A percentile compares a stretch with the other conserved stretches of the same genome.
Conservation (phyloP, 805 yeast genomes). For the Sugiyamaella floridensis region DNA sequence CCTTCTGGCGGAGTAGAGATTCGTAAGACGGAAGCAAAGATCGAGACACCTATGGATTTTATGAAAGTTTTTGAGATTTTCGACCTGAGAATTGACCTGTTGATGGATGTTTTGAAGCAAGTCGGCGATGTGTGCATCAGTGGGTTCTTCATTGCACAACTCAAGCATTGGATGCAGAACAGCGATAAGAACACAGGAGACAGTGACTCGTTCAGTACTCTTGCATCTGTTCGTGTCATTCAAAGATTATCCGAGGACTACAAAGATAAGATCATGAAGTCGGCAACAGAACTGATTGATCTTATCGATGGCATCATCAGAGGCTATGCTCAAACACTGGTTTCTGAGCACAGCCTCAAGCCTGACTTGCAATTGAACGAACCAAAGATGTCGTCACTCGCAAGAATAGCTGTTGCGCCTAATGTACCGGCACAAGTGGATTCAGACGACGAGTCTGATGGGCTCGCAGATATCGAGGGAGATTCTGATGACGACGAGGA, state of each 20-base stretch:
- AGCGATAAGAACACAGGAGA: slow-evolving; percentile 9
- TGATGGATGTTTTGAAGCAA: slow-evolving; percentile 41
- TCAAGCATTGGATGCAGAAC: slow-evolving; percentile 53
- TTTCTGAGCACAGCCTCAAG: neutral
- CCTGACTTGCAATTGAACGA: slow-evolving; percentile 8
- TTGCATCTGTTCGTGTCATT: slow-evolving; percentile 56
- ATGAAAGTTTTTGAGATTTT: slow-evolving; percentile 39
- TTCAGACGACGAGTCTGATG: slow-evolving; percentile 31
- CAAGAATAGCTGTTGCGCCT: neutral
- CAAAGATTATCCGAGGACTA: slow-evolving; percentile 55
- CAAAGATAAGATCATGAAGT: slow-evolving; percentile 47
- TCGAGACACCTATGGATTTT: slow-evolving; percentile 7
- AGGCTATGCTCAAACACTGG: slow-evolving; percentile 28
- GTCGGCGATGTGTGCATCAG: slow-evolving; percentile 43
- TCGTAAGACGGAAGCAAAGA: slow-evolving; percentile 7
- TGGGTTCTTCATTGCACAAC: slow-evolving; percentile 41
- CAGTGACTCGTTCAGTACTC: slow-evolving; percentile 37
- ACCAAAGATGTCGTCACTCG: neutral
- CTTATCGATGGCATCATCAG: slow-evolving; percentile 40
- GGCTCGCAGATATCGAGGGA: slow-evolving; percentile 19
- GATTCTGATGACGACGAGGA: slow-evolving; percentile 22
- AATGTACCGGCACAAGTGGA: slow-evolving; percentile 22
- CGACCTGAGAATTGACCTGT: slow-evolving; percentile 38
- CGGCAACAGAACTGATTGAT: slow-evolving; percentile 51
- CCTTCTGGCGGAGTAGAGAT: slow-evolving; percentile 26